Conservation (phyloP, 306 rosid genomes). For the Psophocarpus tetragonolobus region DNA sequence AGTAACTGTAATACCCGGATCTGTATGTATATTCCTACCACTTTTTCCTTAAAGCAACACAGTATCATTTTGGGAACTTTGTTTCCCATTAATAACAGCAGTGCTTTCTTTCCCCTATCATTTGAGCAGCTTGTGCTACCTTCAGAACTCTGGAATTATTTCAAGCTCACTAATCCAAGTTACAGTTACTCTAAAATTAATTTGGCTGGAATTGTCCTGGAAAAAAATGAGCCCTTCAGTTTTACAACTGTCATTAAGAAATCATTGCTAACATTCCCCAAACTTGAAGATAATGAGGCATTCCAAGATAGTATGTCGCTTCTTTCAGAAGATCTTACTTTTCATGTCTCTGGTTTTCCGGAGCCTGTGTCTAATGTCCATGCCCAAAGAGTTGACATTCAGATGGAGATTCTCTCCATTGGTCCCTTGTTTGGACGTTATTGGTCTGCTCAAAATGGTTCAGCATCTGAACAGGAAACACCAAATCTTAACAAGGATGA, state of each 20-base stretch:
- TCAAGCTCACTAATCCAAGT: slow-evolving; percentile 57
- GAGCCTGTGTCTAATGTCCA: slow-evolving; percentile 46
- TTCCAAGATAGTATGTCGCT: slow-evolving; percentile 60
- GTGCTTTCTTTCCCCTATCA: slow-evolving; percentile 70
- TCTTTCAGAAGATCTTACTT: slow-evolving; percentile 86
- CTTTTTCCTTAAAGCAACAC: slow-evolving; percentile 70
- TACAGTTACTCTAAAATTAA: slow-evolving; percentile 63
- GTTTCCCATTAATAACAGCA: slow-evolving; percentile 47
- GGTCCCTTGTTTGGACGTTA: slow-evolving; percentile 71
- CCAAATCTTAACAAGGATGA: slow-evolving; percentile 59
- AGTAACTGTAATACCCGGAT: slow-evolving; percentile 65
- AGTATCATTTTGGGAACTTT: slow-evolving; percentile 73
- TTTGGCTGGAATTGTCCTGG: slow-evolving; percentile 63
- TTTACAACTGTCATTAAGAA: slow-evolving; percentile 67
- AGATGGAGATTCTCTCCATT: slow-evolving; percentile 75
- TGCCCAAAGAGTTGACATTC: slow-evolving; percentile 49
- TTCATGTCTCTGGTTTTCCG: slow-evolving; percentile 55
- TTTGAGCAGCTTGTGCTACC: slow-evolving; percentile 72
- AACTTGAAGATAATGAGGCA: slow-evolving; percentile 71
- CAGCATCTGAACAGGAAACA: slow-evolving; percentile 45
- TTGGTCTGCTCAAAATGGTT: slow-evolving; percentile 53
- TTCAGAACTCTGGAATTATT: slow-evolving; percentile 75
- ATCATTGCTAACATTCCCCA: slow-evolving; percentile 78
- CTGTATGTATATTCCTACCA: slow-evolving; percentile 72
- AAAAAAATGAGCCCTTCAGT: slow-evolving; percentile 66